Evolutionary conservation across 441 rosid genomes (phyloP).

Genomic region (Erysimum cheiri): DNA sequence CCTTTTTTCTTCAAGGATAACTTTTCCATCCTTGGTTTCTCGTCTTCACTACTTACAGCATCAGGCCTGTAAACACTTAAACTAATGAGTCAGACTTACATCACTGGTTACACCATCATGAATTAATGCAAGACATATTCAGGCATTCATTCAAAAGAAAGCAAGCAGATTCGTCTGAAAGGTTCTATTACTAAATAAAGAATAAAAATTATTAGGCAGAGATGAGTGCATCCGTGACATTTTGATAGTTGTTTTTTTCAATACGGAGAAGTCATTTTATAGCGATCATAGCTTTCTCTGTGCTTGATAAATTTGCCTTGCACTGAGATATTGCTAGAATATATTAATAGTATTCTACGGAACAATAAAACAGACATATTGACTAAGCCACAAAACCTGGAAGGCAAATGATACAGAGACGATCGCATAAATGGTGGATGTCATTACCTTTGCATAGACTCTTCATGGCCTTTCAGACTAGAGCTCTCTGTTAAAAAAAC

Average conservation of each 20-base stretch:
- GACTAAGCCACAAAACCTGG: conserved; percentile 17
- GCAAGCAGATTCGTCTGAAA: neutral
- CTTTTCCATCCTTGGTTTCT: conserved; percentile 74
- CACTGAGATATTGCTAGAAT: conserved; percentile 8
- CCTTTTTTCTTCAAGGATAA: conserved; percentile 84
- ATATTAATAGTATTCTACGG: neutral
- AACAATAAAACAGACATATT: conserved; percentile 2
- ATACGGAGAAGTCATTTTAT: neutral
- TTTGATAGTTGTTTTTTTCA: neutral
- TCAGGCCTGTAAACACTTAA: conserved; percentile 48
- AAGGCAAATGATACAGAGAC: conserved; percentile 9
- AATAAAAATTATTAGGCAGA: neutral
- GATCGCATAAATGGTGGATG: neutral
- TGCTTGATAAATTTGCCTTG: neutral
- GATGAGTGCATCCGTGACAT: neutral
- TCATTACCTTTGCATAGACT: conserved; percentile 60
- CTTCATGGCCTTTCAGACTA: conserved; percentile 48
- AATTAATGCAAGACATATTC: conserved; percentile 7
- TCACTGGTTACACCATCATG: conserved; percentile 28
- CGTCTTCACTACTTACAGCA: conserved; percentile 60
- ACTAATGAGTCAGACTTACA: conserved; percentile 23
- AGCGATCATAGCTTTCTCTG: neutral
- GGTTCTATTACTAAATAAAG: neutral
- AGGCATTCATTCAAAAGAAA: neutral
- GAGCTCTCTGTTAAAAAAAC: conserved; percentile 58